phyloP scores from a whole-genome alignment of 345 rosid species.

The Linum lewisii region DNA sequence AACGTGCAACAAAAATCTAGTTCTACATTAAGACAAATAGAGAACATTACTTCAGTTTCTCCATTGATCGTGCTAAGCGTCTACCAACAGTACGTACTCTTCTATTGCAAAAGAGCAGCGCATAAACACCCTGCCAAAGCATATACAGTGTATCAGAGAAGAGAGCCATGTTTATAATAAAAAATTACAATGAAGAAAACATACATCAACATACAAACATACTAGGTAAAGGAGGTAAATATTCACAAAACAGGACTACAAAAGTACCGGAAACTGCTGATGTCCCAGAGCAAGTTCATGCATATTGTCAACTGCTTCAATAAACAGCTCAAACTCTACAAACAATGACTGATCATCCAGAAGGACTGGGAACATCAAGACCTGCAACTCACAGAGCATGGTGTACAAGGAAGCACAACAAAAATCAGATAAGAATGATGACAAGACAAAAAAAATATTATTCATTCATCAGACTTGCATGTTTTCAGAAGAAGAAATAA shows the following conservation, averaged over 20 bases:
- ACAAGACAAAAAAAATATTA: neutral
- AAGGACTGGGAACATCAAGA: constrained; percentile 87
- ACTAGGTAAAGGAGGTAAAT: neutral
- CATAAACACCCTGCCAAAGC: constrained; percentile 70
- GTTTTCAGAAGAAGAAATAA: neutral
- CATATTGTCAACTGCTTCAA: constrained; percentile 79
- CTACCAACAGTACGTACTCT: constrained; percentile 77
- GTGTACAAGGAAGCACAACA: neutral
- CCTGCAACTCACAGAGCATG: constrained; percentile 31
- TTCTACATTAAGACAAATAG: constrained; percentile 13
- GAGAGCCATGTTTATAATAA: neutral
- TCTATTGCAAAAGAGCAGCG: constrained; percentile 81
- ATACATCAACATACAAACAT: neutral
- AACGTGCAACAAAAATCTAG: neutral
- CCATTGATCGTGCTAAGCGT: constrained; percentile 80
- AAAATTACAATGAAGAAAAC: too few species aligned
- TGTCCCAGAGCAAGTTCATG: constrained; percentile 89
- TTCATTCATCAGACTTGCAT: neutral
- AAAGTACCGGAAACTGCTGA: constrained; percentile 83
- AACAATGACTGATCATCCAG: constrained; percentile 67
- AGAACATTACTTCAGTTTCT: constrained; percentile 66
- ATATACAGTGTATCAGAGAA: constrained; percentile 14
- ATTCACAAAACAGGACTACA: constrained; percentile 6
- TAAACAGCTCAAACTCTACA: constrained; percentile 70
- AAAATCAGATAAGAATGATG: constrained; percentile 9